Conservation (phyloP, 2,329 filamentous ascomycete species). For the Exutisphaerella laricina region DNA sequence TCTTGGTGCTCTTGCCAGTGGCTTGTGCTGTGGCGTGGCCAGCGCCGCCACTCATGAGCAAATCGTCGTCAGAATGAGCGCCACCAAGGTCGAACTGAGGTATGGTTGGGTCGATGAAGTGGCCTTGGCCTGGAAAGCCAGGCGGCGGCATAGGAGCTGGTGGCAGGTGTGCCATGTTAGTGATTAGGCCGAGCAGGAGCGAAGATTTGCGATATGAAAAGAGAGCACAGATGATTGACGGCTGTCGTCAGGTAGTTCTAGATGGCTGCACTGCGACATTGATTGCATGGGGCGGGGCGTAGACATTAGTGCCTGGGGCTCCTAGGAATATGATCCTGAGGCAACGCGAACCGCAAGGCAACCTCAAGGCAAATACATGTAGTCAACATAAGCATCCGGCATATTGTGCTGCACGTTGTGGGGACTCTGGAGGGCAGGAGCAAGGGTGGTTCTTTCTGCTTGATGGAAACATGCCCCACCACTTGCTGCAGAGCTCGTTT, state of each 20-base stretch:
- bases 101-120: not conserved
- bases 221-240: not conserved
- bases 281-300: conserved; percentile 3
- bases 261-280: too few species aligned
- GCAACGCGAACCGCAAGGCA: conserved; percentile 7
- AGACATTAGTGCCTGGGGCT: conserved; percentile 2
- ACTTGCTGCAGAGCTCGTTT: too few species aligned
- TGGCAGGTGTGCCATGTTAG: not conserved
- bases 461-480: too few species aligned
- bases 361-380: conserved; percentile 5
- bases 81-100: conserved; percentile 4
- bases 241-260: conserved; percentile 2
- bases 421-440: too few species aligned
- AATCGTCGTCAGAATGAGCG: not conserved
- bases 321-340: conserved; percentile 1
- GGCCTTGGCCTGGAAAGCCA: not conserved
- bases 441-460: too few species aligned
- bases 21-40: not conserved
- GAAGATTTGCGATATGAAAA: conserved; percentile 1
- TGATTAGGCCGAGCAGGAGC: too few species aligned
- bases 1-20: conserved; percentile 1
- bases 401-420: too few species aligned
- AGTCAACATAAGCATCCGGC: too few species aligned
- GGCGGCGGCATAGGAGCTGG: not conserved
- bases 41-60: not conserved